A percentile compares a stretch with the other conserved stretches of the same genome.
These are phyloP conservation scores for Rhododendron ferrugineum DNA, from an alignment of 148 eudicot genomes.

Conservation along the genomic window DNA sequence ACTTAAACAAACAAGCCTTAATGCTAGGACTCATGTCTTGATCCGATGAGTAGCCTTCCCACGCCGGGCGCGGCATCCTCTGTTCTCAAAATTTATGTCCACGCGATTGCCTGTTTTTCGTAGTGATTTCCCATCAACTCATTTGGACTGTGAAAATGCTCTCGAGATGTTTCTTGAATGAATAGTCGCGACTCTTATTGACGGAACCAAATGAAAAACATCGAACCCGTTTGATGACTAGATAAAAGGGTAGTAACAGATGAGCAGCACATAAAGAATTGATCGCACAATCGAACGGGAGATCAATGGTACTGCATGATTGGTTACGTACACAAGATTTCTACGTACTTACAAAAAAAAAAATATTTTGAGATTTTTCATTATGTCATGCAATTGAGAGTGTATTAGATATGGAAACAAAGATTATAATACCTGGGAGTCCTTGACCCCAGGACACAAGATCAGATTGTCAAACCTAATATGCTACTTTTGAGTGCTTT, in stretches of 20 bases:
- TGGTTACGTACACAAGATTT: background rate
- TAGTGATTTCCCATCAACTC: background rate
- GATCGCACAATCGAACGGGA: background rate
- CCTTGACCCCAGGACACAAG: background rate
- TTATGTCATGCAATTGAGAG: background rate
- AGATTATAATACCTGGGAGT: background rate
- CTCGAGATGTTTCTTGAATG: background rate
- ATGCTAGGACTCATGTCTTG: background rate
- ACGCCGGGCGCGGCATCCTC: background rate
- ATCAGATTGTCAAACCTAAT: conserved; percentile 1
- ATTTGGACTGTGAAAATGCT: background rate
- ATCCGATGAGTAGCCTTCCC: background rate
- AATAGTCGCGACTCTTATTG: background rate
- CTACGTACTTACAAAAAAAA: background rate
- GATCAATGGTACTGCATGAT: background rate
- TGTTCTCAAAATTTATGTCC: background rate
- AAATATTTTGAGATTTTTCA: background rate
- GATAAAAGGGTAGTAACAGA: background rate
- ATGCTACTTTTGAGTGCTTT: background rate
- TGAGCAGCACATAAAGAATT: background rate
- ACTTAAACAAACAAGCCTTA: background rate
- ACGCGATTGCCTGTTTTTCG: background rate
- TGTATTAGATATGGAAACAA: background rate
- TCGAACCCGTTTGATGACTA: background rate
- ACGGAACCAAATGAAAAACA: background rate